phyloP scores from a whole-genome alignment of 768 basidiomycete genomes.

The Podaxis mareebaensis region DNA sequence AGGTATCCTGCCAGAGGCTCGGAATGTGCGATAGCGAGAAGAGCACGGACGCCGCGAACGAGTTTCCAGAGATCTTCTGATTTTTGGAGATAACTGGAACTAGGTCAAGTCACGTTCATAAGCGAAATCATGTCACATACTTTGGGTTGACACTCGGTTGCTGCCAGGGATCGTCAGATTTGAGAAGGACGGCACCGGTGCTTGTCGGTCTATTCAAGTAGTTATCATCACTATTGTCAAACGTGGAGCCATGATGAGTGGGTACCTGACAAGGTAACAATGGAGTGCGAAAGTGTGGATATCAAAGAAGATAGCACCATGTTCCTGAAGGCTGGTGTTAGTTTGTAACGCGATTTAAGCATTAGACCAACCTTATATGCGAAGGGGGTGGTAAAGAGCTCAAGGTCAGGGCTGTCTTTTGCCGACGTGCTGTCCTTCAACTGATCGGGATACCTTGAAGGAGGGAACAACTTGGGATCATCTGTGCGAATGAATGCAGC shows the following conservation, averaged over 20 bases:
- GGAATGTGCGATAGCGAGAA: conserved; percentile 38
- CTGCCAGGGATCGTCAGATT: conserved; percentile 43
- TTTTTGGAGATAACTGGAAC: conserved; percentile 39
- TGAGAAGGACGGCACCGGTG: conserved; percentile 38
- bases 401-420: conserved; percentile 41
- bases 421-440: conserved; percentile 41
- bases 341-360: conserved; percentile 21
- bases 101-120: background rate
- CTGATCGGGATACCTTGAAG: conserved; percentile 31
- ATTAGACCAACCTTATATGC: conserved; percentile 46
- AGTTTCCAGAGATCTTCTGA: conserved; percentile 44
- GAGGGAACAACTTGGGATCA: conserved; percentile 42
- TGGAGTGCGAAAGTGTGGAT: conserved; percentile 43
- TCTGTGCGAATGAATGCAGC: conserved; percentile 55
- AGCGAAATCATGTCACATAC: conserved; percentile 23
- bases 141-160: conserved; percentile 46
- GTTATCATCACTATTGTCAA: background rate
- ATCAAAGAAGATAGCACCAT: conserved; percentile 34
- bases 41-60: conserved; percentile 39
- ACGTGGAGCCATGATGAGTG: background rate
- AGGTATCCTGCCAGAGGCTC: conserved; percentile 40
- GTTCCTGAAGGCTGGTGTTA: conserved; percentile 28
- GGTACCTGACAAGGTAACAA: conserved; percentile 41
- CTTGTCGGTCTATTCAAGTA: conserved; percentile 38
- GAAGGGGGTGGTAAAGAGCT: conserved; percentile 39